These are phyloP conservation scores for Alloteropsis semialata DNA, from an alignment of 176 grass and related monocot species.

Conservation along the genomic window DNA sequence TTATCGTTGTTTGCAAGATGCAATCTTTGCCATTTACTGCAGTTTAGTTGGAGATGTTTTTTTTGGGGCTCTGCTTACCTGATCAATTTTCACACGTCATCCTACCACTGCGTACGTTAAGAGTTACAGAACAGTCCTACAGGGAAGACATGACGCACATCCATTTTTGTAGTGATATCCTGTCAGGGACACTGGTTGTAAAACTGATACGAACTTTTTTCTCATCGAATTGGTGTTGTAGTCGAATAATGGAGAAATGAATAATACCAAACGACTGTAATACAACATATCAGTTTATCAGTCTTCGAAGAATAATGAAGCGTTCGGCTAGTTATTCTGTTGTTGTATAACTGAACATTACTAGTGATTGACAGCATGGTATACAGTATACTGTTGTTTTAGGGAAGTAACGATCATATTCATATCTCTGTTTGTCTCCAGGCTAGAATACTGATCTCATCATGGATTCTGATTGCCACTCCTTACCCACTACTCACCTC, in stretches of 20 bases:
- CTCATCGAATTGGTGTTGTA: neutral
- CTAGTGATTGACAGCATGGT: neutral
- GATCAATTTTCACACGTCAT: neutral
- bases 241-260: neutral
- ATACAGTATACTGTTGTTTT: neutral
- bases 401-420: neutral
- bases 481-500: neutral
- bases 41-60: neutral
- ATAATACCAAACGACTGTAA: neutral
- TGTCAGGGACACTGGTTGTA: neutral
- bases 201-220: neutral
- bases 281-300: neutral
- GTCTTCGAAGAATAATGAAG: neutral
- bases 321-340: neutral
- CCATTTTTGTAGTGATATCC: slow-evolving; percentile 12
- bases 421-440: neutral
- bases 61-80: neutral
- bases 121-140: too few species aligned
- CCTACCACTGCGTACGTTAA: neutral
- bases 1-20: slow-evolving; percentile 11
- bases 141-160: neutral
- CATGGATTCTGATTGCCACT: neutral
- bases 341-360: neutral
- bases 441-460: neutral
- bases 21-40: neutral